Evolutionary conservation across 225 moss, liverwort and hornwort genomes (phyloP), one percentile per base, ranked within the genome.

Genomic region (Sphagnum contortum): DNA sequence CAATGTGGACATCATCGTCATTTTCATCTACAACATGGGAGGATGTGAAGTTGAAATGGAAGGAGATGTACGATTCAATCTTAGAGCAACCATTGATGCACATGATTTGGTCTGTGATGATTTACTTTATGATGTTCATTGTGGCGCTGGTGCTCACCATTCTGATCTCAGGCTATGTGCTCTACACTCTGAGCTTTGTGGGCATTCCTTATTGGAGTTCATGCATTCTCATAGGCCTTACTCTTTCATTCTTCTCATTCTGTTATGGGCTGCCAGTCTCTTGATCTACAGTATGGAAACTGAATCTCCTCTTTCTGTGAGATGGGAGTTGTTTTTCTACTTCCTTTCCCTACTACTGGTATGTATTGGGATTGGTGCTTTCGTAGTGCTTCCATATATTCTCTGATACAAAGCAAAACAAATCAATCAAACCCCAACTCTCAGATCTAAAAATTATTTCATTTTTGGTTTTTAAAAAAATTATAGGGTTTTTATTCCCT

Each of bases 161-260:
- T 64, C 66, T 84, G 77, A 84, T 84, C 57, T 81, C 72, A 10
- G 78, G 84, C 12, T 84, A 84, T 69, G 75, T 84, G 3, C 71
- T 84, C 68, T 84, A 84, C 77, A 84, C 84, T 55, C 73, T 84
- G 66, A 84, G 84, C 68, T 84, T 84, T 64, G 73, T 84, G 48
- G 84, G 80, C 53, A 80, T 80, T 6, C 84, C 84, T 8, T 84
- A 84, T 69, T 84, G 64, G 75, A 78, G 63, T 84, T 84, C 73
- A 84, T 84, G 84, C 73, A 73, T 69, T 3, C 71, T 13, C 80
- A 84, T 12, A 80, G 84, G n/a, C 84, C 84, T 13, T 84, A 78
- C 72, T 81, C 80, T 44, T 84, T 84, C 68, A 64, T 84, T 54
- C 6, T 69, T 57, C 69, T 84, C 62, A 68, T 84, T 13, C 71